Evolutionary conservation across 805 yeast genomes (phyloP).

Genomic region (Saturnispora saitoi): DNA sequence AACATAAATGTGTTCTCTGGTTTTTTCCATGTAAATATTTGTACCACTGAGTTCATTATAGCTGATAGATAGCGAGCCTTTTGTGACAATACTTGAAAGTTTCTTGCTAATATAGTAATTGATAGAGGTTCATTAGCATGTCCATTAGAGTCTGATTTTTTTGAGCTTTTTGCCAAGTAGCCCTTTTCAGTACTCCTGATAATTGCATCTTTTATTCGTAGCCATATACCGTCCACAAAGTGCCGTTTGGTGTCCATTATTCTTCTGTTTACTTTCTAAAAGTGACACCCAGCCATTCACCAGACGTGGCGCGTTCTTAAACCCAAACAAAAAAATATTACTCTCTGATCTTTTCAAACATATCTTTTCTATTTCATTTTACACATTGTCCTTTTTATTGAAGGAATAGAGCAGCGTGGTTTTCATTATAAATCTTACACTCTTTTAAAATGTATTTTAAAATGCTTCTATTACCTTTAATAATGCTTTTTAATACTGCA

Average conservation of each 20-base stretch:
- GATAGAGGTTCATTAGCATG: slow-evolving; percentile 32
- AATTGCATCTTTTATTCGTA: neutral
- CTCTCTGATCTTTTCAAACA: neutral
- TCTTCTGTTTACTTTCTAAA: neutral
- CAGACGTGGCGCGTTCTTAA: slow-evolving; percentile 6
- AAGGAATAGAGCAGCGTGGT: neutral
- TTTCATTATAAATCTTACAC: neutral
- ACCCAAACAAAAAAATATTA: neutral
- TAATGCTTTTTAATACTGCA: slow-evolving; percentile 2
- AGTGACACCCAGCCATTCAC: neutral
- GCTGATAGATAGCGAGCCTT: slow-evolving; percentile 43
- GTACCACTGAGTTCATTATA: neutral
- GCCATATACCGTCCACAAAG: slow-evolving; percentile 1
- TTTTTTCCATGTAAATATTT: slow-evolving; percentile 51
- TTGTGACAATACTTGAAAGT: slow-evolving; percentile 47
- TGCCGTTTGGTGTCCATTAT: neutral
- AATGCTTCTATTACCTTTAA: neutral
- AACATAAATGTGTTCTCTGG: slow-evolving; percentile 61
- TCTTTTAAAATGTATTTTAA: too few relatives aligned
- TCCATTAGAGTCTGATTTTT: neutral
- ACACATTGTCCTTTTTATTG: neutral
- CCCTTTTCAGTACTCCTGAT: neutral
- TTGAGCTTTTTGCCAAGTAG: neutral
- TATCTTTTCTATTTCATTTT: neutral
- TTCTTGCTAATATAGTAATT: slow-evolving; percentile 44